Conservation (phyloP, 176 grass and related monocot genomes). For the Elymus sibiricus region DNA sequence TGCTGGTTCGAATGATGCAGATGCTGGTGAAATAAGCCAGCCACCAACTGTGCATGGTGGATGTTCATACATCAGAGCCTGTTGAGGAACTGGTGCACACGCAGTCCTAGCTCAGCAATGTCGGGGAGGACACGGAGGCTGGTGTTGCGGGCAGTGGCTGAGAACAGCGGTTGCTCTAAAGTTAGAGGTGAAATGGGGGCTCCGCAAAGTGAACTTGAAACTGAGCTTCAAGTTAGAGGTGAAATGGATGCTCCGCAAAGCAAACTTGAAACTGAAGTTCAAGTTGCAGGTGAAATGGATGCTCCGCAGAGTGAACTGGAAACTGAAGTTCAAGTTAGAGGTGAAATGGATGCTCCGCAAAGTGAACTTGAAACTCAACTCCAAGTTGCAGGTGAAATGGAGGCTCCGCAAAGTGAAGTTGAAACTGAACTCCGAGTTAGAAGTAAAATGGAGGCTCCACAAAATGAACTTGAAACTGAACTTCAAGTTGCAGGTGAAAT, state of each 20-base stretch:
- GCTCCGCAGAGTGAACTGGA: background rate
- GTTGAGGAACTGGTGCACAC: conserved; percentile 17
- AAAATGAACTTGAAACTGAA: too few relatives aligned
- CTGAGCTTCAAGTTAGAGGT: too few relatives aligned
- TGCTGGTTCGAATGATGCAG: background rate
- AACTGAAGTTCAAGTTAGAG: background rate
- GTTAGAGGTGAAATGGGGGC: background rate
- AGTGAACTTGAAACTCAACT: background rate
- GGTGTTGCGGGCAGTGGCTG: background rate
- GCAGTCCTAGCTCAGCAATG: conserved; percentile 11
- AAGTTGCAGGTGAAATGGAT: too few relatives aligned
- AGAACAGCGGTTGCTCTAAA: background rate
- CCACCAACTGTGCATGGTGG: background rate
- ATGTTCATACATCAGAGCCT: conserved; percentile 29
- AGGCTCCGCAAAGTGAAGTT: too few relatives aligned
- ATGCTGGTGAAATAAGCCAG: conserved; percentile 14
- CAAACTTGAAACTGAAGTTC: conserved; percentile 12
- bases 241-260: background rate
- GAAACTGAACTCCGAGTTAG: too few relatives aligned
- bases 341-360: conserved; percentile 7
- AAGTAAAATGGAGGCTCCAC: too few relatives aligned
- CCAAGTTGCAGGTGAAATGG: too few relatives aligned
- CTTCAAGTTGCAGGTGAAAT: too few relatives aligned
- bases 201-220: conserved; percentile 2
- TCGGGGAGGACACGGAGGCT: background rate